Evolutionary conservation across 2,329 filamentous ascomycete genomes (phyloP), one percentile per base, ranked within the genome.

Genomic region (Penicillium sp.): DNA sequence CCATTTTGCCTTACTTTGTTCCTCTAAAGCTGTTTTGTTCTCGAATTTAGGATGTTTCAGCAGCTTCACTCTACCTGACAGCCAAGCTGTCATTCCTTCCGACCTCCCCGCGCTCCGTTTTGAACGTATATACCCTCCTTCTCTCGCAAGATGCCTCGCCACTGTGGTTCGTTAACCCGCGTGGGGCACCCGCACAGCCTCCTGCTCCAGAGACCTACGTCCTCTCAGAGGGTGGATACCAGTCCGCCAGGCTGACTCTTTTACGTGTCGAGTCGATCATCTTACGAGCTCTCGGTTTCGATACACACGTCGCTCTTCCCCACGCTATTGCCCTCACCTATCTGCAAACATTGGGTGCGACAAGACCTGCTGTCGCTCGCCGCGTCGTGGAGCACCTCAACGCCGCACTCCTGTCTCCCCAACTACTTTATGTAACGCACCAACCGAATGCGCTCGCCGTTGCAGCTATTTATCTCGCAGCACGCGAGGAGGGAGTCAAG

Each of bases 281-380:
- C 18, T 81, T 97, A 1, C 85, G 85, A 57, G 81, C 85, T 0
- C 79, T 97, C 0, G 86, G 87, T 14, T 97, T 96, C 73, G 84
- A 95, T 66, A 89, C 88, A 1, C 90, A 94, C 63, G 90, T 95
- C 11, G 86, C 90, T 1, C 81, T 97, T 0, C 94, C 94, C 0
- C 90, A 97, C 68, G 84, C 89, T 0, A 83, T 97, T 14, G 90
- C 90, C 55, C 83, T 97, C 55, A 97, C 92, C 6, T 99, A 97
- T 70, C 84, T 97, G 1, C 93, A 97, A 75, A 88, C 92, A 0
- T 83, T 99, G 18, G 90, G 91, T 55, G 87, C 89, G 46, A 81
- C 86, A 5, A 71, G 70, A 2, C 75, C 82, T 0, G 75, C 75
- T 6, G 79, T 95, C 2, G 83, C 89, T 1, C 79, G 81, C 51